Conservation (phyloP, 2,329 filamentous ascomycete genomes). For the Fusarium sp. region DNA sequence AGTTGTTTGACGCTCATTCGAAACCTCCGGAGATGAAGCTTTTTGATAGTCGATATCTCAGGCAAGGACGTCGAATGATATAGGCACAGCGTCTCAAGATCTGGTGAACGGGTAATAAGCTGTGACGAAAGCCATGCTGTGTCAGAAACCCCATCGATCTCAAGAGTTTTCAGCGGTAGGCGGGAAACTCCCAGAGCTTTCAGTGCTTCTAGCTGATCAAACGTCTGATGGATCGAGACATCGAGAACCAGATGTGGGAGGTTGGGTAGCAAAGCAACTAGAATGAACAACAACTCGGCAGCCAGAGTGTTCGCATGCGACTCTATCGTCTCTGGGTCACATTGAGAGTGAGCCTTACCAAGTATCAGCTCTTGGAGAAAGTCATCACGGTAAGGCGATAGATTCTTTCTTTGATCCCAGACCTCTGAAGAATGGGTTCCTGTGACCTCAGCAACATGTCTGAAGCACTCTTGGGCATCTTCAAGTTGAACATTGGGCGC, state of each 20-base stretch:
- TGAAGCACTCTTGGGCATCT: conserved; percentile 6
- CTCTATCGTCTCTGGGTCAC: not conserved
- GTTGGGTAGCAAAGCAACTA: conserved; percentile 10
- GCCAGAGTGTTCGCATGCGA: not conserved
- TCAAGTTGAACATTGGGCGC: not conserved
- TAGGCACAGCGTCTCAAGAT: conserved; percentile 18
- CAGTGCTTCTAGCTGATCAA: not conserved
- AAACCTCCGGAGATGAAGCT: conserved; percentile 1
- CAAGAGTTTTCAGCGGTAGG: conserved; percentile 14
- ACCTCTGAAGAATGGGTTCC: not conserved
- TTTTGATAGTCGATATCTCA: conserved; percentile 13
- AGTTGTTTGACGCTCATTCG: not conserved
- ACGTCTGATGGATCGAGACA: not conserved
- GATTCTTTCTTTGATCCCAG: conserved; percentile 1
- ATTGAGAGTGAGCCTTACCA: not conserved
- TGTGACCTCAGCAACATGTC: not conserved
- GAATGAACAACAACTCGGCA: not conserved
- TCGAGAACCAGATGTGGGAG: conserved; percentile 13
- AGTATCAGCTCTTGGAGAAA: conserved; percentile 14
- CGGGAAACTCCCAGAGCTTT: conserved; percentile 2
- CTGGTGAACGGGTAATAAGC: not conserved
- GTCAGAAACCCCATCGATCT: not conserved
- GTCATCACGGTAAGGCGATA: not conserved
- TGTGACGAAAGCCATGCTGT: not conserved
- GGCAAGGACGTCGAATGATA: not conserved